Conservation (phyloP, 352 stramenopile species). For the Globisporangium emineosum region DNA sequence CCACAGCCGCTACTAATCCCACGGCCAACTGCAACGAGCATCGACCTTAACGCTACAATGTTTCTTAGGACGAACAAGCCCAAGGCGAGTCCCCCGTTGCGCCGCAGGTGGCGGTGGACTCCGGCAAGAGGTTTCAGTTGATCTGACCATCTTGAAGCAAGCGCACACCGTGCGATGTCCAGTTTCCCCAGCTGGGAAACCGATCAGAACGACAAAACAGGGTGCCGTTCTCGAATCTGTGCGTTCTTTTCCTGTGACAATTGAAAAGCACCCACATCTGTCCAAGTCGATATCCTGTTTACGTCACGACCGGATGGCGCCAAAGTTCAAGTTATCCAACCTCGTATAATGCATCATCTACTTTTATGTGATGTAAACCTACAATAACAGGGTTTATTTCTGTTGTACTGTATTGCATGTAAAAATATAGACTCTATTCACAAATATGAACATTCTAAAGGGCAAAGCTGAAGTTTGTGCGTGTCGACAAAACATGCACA, state of each 20-base stretch:
- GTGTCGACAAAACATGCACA: constrained; percentile 7
- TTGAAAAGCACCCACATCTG: not conserved
- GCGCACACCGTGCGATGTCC: not conserved
- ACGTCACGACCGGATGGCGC: constrained; percentile 1
- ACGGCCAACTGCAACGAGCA: not conserved
- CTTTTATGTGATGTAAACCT: too few species aligned
- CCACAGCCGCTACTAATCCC: not conserved
- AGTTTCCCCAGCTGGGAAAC: not conserved
- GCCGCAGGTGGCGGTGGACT: not conserved
- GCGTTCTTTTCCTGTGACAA: not conserved
- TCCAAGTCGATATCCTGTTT: not conserved
- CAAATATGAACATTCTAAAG: too few species aligned
- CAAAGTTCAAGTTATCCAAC: constrained; percentile 12
- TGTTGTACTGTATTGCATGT: too few species aligned
- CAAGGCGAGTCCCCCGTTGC: not conserved
- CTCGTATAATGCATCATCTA: not conserved
- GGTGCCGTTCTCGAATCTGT: not conserved
- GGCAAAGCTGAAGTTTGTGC: constrained; percentile 21
- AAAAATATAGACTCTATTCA: too few species aligned
- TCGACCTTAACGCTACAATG: too few species aligned
- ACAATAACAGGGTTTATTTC: too few species aligned
- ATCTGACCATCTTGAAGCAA: not conserved
- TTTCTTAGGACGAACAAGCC: not conserved
- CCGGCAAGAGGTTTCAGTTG: not conserved
- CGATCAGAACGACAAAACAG: not conserved